Evolutionary conservation across 2,329 filamentous ascomycete species (phyloP).

Genomic region (Monilinia laxa): DNA sequence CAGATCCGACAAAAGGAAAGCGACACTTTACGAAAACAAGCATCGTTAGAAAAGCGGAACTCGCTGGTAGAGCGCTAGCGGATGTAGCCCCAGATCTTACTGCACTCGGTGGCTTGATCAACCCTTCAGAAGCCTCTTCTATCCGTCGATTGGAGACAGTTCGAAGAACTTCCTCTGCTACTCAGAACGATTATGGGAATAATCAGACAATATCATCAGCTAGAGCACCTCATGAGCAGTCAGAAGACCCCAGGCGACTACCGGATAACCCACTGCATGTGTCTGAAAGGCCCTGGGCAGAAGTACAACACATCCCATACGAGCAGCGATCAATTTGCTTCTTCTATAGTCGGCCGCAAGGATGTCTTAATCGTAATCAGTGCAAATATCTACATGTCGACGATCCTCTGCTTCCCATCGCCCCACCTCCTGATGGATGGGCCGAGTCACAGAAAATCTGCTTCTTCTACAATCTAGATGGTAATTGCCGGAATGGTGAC

Average conservation of each 20-base stretch:
- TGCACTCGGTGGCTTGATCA: slow-evolving; percentile 32
- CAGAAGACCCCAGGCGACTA: neutral
- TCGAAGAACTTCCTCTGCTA: slow-evolving; percentile 21
- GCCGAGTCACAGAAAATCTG: slow-evolving; percentile 20
- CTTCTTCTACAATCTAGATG: slow-evolving; percentile 25
- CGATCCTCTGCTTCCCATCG: neutral
- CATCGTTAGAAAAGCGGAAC: slow-evolving; percentile 45
- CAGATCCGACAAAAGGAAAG: slow-evolving; percentile 45
- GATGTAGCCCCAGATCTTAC: slow-evolving; percentile 45
- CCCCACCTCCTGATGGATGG: neutral
- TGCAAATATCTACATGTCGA: neutral
- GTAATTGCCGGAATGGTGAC: slow-evolving; percentile 5
- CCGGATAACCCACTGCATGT: slow-evolving; percentile 18
- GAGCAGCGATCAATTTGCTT: slow-evolving; percentile 11
- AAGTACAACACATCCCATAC: slow-evolving; percentile 14
- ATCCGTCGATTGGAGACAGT: slow-evolving; percentile 26
- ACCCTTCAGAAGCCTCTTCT: slow-evolving; percentile 28
- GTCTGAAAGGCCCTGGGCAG: slow-evolving; percentile 13
- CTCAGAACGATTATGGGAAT: neutral
- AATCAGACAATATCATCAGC: neutral
- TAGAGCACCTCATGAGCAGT: neutral
- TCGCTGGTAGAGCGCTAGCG: slow-evolving; percentile 46
- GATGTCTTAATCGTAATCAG: neutral
- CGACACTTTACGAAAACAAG: slow-evolving; percentile 46
- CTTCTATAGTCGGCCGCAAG: neutral